phyloP scores from a whole-genome alignment of 805 yeast species.

The Candida coquimbonensis region DNA sequence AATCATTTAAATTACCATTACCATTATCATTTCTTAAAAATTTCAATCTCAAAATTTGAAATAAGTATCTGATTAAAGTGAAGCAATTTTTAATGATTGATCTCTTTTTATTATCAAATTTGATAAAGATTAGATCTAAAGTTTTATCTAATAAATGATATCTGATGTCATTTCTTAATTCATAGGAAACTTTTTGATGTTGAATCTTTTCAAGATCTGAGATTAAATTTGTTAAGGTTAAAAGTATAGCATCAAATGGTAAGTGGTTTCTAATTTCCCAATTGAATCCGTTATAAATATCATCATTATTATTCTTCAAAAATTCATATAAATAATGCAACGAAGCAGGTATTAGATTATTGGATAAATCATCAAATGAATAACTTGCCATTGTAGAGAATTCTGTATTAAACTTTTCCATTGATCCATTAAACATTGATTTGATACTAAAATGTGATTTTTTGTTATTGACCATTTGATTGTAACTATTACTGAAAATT shows the following conservation, averaged over 20 bases:
- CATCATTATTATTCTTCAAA: constrained; percentile 39
- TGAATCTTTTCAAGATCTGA: constrained; percentile 38
- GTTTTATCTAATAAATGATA: constrained; percentile 26
- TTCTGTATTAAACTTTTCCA: constrained; percentile 8
- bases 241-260: constrained; percentile 51
- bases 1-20: constrained; percentile 13
- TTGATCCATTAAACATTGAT: constrained; percentile 11
- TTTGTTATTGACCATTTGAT: constrained; percentile 23
- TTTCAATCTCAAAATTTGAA: constrained; percentile 25
- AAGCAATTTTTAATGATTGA: constrained; percentile 28
- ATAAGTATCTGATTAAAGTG: constrained; percentile 26
- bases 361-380: constrained; percentile 43
- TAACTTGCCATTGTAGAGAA: constrained; percentile 21
- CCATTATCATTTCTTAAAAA: constrained; percentile 20
- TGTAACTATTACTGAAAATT: constrained; percentile 21
- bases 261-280: constrained; percentile 58
- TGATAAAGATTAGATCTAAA: constrained; percentile 25
- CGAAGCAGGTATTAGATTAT: constrained; percentile 49
- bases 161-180: constrained; percentile 28
- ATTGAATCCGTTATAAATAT: constrained; percentile 44
- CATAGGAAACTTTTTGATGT: constrained; percentile 19
- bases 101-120: constrained; percentile 27
- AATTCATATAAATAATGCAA: constrained; percentile 51
- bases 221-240: constrained; percentile 44
- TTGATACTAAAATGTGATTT: constrained; percentile 22